Percentiles rank a stretch among this genome's conserved stretches.
phyloP scores from a whole-genome alignment of 345 rosid genomes.

The Eucalyptus regnans region DNA sequence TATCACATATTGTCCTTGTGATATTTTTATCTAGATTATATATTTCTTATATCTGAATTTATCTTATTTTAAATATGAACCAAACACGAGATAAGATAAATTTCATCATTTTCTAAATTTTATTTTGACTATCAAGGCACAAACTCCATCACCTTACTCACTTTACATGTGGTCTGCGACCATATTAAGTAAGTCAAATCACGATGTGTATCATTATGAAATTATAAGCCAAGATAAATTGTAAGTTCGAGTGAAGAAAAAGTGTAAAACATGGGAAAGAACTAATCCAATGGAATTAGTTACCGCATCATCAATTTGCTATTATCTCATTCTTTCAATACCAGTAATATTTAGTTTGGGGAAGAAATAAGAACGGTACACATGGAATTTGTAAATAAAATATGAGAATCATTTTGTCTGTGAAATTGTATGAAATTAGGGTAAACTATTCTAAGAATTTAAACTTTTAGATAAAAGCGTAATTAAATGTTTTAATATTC shows the following conservation, averaged over 20 bases:
- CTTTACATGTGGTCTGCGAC: not conserved
- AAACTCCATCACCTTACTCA: not conserved
- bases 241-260: not conserved
- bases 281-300: not conserved
- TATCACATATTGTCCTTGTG: rapidly evolving
- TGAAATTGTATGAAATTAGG: not conserved
- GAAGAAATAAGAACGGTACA: not conserved
- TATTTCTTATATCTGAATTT: no score
- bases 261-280: not conserved
- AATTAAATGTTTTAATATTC: no score
- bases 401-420: not conserved
- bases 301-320: not conserved
- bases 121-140: not conserved
- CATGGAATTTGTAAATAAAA: not conserved
- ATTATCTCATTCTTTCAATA: not conserved
- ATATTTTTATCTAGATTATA: not conserved
- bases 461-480: not conserved
- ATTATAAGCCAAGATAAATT: not conserved
- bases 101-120: not conserved
- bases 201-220: not conserved
- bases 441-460: not conserved
- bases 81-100: not conserved
- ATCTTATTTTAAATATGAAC: not conserved
- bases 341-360: not conserved
- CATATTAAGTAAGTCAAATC: not conserved